Evolutionary conservation across 2,329 filamentous ascomycete genomes (phyloP), one percentile per base, ranked within the genome.

Genomic region (Zymoseptoria crescenta): DNA sequence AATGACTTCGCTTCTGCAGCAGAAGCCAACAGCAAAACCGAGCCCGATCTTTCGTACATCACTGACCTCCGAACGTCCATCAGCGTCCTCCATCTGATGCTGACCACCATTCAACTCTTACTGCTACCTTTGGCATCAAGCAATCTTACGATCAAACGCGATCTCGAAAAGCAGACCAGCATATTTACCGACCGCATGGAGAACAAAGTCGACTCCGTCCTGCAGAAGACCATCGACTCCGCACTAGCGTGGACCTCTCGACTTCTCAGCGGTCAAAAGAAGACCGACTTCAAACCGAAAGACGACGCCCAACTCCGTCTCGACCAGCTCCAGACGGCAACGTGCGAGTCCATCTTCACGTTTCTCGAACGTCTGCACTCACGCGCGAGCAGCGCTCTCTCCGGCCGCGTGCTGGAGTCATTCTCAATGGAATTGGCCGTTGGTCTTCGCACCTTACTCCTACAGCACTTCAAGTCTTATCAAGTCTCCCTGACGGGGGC

Each of bases 401-500:
- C 92, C 68, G 90, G 91, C 2, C 83, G 87, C 49, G 97, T 97
- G 67, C 82, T 96, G 1, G 86, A 89, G 57, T 82, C 87, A 54
- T 89, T 97, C 71, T 85, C 88, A 56, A 87, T 87, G 60, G 93
- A 97, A 75, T 83, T 97, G 21, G 92, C 90, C 1, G 78, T 92
- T 13, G 87, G 87, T 8, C 80, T 96, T 41, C 86, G 92, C 65
- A 78, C 82, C 54, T 82, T 95, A 8, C 82, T 99, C 4, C 86
- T 99, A 63, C 89, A 94, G 62, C 94, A 99, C 75, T 90, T 97
- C 76, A 94, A 96, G 70, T 91, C 90, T 69, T 99, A 96, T 77
- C 85, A 87, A 61, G 91, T 99, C 65, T 96, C 91, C 67, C 90
- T 92, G 49, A 92, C 93, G 0, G 94, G 94, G 62, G 94, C 91